phyloP scores from a whole-genome alignment of 2,329 filamentous ascomycete species.

The Fragosphaeria purpurea region DNA sequence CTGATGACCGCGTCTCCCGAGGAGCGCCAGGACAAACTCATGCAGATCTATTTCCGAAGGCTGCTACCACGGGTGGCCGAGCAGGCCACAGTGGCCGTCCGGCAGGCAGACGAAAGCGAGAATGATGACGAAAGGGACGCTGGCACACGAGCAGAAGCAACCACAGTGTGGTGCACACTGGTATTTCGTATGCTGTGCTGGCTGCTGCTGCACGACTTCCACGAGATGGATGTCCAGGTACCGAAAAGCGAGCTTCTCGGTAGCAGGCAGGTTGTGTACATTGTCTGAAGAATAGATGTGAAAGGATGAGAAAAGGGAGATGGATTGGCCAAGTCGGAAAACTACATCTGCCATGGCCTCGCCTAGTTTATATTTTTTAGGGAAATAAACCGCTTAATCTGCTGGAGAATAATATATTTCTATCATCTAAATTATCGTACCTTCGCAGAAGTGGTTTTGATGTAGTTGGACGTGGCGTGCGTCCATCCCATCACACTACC shows the following conservation, averaged over 20 bases:
- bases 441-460: no score
- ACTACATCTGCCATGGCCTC: no score
- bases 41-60: slow-evolving; percentile 41
- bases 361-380: no score
- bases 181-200: slow-evolving; percentile 49
- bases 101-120: background rate
- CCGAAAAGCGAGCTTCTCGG: slow-evolving; percentile 42
- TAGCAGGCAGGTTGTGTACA: slow-evolving; percentile 46
- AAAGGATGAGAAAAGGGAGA: no score
- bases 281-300: slow-evolving; percentile 15
- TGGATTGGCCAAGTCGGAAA: no score
- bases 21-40: slow-evolving; percentile 38
- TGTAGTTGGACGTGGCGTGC: no score
- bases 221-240: slow-evolving; percentile 41
- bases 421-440: no score
- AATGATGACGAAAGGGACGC: slow-evolving; percentile 12
- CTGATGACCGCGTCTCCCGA: slow-evolving; percentile 37
- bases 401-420: no score
- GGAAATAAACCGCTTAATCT: no score
- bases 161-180: slow-evolving; percentile 42
- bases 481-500: no score
- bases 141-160: slow-evolving; percentile 13
- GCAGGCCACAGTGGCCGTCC: slow-evolving; percentile 18
- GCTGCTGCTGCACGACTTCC: slow-evolving; percentile 46
- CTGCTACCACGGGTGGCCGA: slow-evolving; percentile 31